Evolutionary conservation across 73 alveolate species (phyloP), one percentile per base, ranked within the genome.

Genomic region (Paramecium biaurelia): DNA sequence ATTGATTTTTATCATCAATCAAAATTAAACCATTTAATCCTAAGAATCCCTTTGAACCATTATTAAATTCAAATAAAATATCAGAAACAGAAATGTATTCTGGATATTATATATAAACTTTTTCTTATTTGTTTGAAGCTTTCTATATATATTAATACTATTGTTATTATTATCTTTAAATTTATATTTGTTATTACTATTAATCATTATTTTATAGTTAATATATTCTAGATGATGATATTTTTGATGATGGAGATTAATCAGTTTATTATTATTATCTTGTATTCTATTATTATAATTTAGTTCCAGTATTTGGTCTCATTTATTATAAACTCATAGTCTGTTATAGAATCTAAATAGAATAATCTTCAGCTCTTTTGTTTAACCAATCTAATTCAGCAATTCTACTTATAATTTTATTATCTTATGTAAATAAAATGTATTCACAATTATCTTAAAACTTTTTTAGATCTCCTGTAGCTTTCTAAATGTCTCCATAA

Each of bases 311-410:
- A 20, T 92, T 93, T 3, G 96, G 96, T 68, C 96, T 89, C 12
- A 38, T 28, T 38, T n/a, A 28, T 20, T 58, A 4, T 7, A 58
- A 8, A 28, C 32, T 37, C 57, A 76, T 37, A 37, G 89, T 76
- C 14, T 23, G 10, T 38, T 37, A 21, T 18, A 76, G 70, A n/a
- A 37, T 15, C 20, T 76, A 38, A 10, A 37, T 42, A 15, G 70
- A 38, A 76, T 79, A 43, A 79, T 79, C 90, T 42, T 38, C 42
- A 24, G 72, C 90, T 47, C 90, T 79, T 42, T 79, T 92, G 24
- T 95, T 95, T 4, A 96, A 76, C 99, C 99, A 96, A 85, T 96
- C 99, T 58, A 57, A 82, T 9, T 82, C 70, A 23, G 93, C 97
- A 20, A 96, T 96, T 70, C 96, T 79, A 41, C 92, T 59, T 30